Evolutionary conservation across 2,329 filamentous ascomycete species (phyloP).

Genomic region (Trichoderma arundinaceum): DNA sequence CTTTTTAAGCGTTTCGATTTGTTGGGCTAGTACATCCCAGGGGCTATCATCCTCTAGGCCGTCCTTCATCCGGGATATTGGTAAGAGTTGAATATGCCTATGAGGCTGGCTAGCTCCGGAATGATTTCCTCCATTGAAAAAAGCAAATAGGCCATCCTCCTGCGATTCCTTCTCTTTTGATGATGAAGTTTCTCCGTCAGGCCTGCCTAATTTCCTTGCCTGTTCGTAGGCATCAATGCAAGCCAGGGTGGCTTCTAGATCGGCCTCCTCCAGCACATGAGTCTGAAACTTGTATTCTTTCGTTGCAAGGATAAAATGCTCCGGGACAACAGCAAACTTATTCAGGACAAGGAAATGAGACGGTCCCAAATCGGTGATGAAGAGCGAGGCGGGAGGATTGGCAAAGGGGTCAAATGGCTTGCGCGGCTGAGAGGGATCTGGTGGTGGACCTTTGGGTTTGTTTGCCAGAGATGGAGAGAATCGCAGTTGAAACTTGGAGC

Average conservation of each 20-base stretch:
- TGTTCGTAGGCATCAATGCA: constrained; percentile 63
- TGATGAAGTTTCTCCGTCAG: background rate
- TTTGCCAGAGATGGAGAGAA: constrained; percentile 71
- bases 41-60: constrained; percentile 47
- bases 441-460: constrained; percentile 62
- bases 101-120: constrained; percentile 76
- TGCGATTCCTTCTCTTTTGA: background rate
- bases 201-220: background rate
- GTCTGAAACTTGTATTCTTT: constrained; percentile 68
- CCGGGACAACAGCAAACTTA: constrained; percentile 73
- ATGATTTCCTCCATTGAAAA: constrained; percentile 72
- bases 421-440: constrained; percentile 40
- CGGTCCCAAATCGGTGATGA: constrained; percentile 57
- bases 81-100: constrained; percentile 73
- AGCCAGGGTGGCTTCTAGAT: constrained; percentile 65
- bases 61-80: constrained; percentile 65
- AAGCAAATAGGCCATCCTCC: constrained; percentile 60
- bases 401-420: constrained; percentile 68
- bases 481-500: constrained; percentile 69
- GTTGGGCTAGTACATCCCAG: constrained; percentile 59
- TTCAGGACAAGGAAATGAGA: constrained; percentile 72
- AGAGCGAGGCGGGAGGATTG: constrained; percentile 59
- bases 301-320: constrained; percentile 75
- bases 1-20: constrained; percentile 21
- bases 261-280: constrained; percentile 63